phyloP scores from a whole-genome alignment of 2,329 filamentous ascomycete species.

The Penicillium sp. region DNA sequence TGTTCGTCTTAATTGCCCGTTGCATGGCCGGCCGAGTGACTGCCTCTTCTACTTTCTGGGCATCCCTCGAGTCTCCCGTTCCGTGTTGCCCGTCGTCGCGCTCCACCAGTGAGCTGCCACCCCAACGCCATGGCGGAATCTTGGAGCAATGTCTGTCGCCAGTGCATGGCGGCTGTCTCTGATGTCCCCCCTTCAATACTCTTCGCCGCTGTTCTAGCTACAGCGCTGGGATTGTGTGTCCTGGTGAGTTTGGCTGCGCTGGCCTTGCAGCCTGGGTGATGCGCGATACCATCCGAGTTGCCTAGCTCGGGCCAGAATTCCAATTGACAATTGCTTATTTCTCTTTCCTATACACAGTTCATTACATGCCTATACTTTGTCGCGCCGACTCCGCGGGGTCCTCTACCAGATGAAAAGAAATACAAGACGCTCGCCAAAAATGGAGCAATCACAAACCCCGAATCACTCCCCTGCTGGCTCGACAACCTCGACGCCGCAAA shows the following conservation, averaged over 20 bases:
- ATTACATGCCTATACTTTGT: constrained; percentile 71
- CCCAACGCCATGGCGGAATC: constrained; percentile 29
- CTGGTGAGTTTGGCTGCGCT: constrained; percentile 32
- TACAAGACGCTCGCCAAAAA: constrained; percentile 75
- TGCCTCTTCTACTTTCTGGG: constrained; percentile 12
- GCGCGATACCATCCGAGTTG: not conserved
- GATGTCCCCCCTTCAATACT: constrained; percentile 33
- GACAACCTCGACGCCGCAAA: constrained; percentile 70
- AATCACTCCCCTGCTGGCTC: constrained; percentile 80
- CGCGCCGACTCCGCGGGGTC: constrained; percentile 76
- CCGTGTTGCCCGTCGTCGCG: constrained; percentile 5
- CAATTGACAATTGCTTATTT: constrained; percentile 2
- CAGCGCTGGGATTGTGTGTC: constrained; percentile 33
- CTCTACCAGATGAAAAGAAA: constrained; percentile 76
- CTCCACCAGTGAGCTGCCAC: not conserved
- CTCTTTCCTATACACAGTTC: constrained; percentile 46
- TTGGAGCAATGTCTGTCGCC: constrained; percentile 33
- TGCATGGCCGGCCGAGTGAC: constrained; percentile 21
- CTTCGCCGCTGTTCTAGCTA: constrained; percentile 31
- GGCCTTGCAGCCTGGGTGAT: not conserved
- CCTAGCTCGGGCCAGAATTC: not conserved
- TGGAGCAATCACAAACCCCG: constrained; percentile 56
- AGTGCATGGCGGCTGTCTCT: constrained; percentile 33
- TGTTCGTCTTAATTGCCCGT: not conserved
- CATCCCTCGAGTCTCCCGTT: constrained; percentile 12